Evolutionary conservation across 2,329 filamentous ascomycete genomes (phyloP).

Genomic region (Thelonectria rubi): DNA sequence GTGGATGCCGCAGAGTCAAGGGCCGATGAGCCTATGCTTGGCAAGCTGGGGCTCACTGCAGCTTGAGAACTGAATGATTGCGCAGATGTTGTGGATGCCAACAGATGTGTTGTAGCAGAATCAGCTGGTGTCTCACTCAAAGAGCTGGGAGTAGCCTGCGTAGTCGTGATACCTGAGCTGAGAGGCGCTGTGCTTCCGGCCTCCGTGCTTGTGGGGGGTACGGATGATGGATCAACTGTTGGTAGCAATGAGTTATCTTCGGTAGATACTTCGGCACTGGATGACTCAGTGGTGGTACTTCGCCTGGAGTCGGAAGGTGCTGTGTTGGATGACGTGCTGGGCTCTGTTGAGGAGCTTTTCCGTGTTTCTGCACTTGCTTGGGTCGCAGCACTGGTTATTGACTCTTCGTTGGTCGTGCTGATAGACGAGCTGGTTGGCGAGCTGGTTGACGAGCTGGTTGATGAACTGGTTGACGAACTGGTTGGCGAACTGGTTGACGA

Average conservation of each 20-base stretch:
- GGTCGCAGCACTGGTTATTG: no score
- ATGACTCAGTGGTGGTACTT: not conserved
- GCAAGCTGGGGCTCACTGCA: not conserved
- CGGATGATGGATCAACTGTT: no score
- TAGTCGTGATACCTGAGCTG: no score
- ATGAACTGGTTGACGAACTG: not conserved
- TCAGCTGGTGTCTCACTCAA: not conserved
- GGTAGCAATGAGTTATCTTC: not conserved
- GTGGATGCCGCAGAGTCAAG: not conserved
- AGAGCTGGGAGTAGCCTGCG: not conserved
- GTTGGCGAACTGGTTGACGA: no score
- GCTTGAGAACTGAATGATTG: not conserved
- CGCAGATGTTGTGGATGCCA: not conserved
- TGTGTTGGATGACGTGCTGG: not conserved
- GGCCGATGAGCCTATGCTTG: not conserved
- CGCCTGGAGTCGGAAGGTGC: not conserved
- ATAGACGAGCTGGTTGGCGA: not conserved
- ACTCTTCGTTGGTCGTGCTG: no score
- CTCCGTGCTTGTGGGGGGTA: not conserved
- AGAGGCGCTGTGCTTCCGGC: no score
- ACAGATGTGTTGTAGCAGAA: not conserved
- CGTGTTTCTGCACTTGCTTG: no score
- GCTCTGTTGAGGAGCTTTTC: conserved; percentile 3
- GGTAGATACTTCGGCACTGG: not conserved
- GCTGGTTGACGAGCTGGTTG: not conserved